Percentiles rank a stretch among this genome's conserved stretches.
Conservation (phyloP, 1,284 basidiomycete species). For the Porodaedalea pini region DNA sequence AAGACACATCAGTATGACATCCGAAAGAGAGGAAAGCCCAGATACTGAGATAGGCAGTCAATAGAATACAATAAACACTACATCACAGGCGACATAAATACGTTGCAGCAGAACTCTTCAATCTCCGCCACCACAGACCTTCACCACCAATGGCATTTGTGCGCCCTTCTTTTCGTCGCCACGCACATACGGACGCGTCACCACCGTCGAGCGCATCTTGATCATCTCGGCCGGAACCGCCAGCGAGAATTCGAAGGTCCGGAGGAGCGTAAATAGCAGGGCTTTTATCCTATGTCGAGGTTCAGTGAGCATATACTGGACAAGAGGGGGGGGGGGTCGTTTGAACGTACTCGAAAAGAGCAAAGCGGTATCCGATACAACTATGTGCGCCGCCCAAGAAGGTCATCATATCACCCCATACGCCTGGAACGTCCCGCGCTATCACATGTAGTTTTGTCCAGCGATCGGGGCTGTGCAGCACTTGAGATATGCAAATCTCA, state of each 20-base stretch:
- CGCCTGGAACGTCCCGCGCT: slow-evolving; percentile 28
- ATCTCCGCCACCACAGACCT: background rate
- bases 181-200: slow-evolving; percentile 23
- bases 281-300: slow-evolving; percentile 26
- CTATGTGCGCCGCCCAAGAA: slow-evolving; percentile 31
- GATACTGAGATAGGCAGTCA: too few species aligned
- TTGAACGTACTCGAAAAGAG: slow-evolving; percentile 39
- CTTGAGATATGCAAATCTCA: background rate
- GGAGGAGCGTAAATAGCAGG: slow-evolving; percentile 25
- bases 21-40: too few species aligned
- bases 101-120: too few species aligned
- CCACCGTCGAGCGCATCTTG: slow-evolving; percentile 19
- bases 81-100: too few species aligned
- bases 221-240: slow-evolving; percentile 26
- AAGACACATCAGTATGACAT: too few species aligned
- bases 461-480: slow-evolving; percentile 29
- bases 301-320: background rate
- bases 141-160: slow-evolving; percentile 27
- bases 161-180: slow-evolving; percentile 21
- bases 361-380: slow-evolving; percentile 42
- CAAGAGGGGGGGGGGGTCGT: background rate
- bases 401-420: slow-evolving; percentile 31
- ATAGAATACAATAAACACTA: too few species aligned
- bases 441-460: slow-evolving; percentile 29
- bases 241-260: slow-evolving; percentile 25